These are phyloP conservation scores for Porogramme epimiltina DNA, from an alignment of 1,284 basidiomycete species.

Conservation along the genomic window DNA sequence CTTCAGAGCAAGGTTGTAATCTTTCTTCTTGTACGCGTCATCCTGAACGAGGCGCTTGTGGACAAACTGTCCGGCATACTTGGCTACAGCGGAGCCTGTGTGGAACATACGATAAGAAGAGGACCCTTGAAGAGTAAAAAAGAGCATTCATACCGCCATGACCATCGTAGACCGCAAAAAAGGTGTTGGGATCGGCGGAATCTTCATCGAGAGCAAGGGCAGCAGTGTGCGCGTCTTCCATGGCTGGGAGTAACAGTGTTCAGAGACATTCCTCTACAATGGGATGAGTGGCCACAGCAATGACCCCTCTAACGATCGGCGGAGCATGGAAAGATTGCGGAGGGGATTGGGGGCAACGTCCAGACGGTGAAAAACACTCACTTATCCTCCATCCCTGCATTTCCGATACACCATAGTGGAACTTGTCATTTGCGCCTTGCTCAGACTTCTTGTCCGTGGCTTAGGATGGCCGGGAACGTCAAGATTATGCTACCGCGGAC, in stretches of 20 bases:
- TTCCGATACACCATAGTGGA: constrained; percentile 86
- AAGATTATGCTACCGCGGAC: too few species aligned
- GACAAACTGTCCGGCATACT: constrained; percentile 88
- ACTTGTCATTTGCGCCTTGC: constrained; percentile 77
- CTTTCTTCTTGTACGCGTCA: constrained; percentile 68
- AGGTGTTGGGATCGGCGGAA: constrained; percentile 60
- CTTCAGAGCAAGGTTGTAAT: constrained; percentile 84
- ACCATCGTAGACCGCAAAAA: constrained; percentile 98
- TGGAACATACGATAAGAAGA: constrained; percentile 9
- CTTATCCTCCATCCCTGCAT: constrained; percentile 99
- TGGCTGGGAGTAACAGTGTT: constrained; percentile 53
- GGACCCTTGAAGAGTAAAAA: constrained; percentile 5
- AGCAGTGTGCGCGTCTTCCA: constrained; percentile 98
- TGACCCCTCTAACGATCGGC: too few species aligned
- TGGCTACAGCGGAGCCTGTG: constrained; percentile 85
- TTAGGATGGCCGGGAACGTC: too few species aligned
- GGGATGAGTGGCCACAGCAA: too few species aligned
- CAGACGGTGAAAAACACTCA: constrained; percentile 45
- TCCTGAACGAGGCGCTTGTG: constrained; percentile 80
- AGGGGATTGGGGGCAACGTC: too few species aligned
- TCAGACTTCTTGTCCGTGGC: constrained; percentile 88
- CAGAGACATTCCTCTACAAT: not conserved
- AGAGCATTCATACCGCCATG: constrained; percentile 76
- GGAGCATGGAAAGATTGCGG: too few species aligned
- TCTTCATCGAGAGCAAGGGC: constrained; percentile 68